phyloP scores from a whole-genome alignment of 2,329 filamentous ascomycete species.

The Colletotrichum nymphaeae region DNA sequence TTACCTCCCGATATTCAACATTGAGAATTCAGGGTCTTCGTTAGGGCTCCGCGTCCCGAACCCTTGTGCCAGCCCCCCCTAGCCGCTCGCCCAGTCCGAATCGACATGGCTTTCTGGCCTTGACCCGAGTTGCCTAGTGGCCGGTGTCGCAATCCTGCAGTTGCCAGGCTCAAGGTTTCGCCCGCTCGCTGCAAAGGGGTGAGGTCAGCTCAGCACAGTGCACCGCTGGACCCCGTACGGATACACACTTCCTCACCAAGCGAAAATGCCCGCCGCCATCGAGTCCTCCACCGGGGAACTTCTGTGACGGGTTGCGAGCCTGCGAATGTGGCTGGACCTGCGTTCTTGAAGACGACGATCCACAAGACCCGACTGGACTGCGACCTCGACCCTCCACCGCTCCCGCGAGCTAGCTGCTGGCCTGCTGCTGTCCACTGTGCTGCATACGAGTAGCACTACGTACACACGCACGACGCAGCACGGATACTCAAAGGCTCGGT shows the following conservation, averaged over 20 bases:
- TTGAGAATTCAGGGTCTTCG: slow-evolving; percentile 25
- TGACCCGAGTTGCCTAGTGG: slow-evolving; percentile 18
- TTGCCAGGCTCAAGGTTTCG: background rate
- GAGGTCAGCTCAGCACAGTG: background rate
- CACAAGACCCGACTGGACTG: background rate
- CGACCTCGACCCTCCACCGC: background rate
- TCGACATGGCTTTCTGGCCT: background rate
- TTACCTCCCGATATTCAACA: background rate
- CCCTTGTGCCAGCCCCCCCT: slow-evolving; percentile 24
- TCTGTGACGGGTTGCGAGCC: background rate
- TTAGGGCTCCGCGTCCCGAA: slow-evolving; percentile 32
- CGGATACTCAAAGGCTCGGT: background rate
- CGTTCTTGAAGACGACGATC: background rate
- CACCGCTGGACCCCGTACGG: no score
- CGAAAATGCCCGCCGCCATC: no score
- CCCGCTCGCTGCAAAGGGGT: background rate
- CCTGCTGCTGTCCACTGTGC: background rate
- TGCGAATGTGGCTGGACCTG: background rate
- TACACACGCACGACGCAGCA: background rate
- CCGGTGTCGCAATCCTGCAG: slow-evolving; percentile 22
- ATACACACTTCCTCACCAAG: no score
- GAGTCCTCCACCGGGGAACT: background rate
- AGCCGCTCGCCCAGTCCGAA: slow-evolving; percentile 6
- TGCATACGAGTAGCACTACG: background rate
- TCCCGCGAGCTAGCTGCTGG: background rate